Base-by-base conservation (phyloP, 1,284 basidiomycete species). In the Violaceomyces palustris region DNA sequence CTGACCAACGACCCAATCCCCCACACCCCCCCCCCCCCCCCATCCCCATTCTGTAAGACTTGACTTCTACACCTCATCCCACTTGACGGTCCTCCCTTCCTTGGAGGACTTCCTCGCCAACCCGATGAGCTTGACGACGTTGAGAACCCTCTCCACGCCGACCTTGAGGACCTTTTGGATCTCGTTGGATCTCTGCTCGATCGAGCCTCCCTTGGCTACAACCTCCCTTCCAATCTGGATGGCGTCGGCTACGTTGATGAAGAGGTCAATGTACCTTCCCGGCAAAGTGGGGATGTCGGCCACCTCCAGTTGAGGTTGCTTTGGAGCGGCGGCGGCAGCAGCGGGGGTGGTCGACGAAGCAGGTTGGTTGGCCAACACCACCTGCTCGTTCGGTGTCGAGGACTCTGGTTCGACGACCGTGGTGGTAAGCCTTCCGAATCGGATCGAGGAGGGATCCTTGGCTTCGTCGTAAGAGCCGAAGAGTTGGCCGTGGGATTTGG, bases 191-290 rank as follows among this genome's bases (percentile, higher is more conserved):
- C 44, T 43, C 28, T 35, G 33, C 29, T 46, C 33, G 15, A 22
- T 14, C 8, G 26, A 28, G 10, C 25, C 30, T 14, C 52, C 53
- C 24, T 45, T 35, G 11, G 34, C 32, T 14, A 55, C 32, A 3
- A 59, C 63, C 19, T 39, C 40, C 25, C 51, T 31, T 0, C 41
- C 64, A n/a, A 61, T 63, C 7, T 44, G 12, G 28, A 72, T 69
- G 6, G 59, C 35, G 11, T 59, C 49, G 9, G 58, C 66, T 7
- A 72, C 37, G 23, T 71, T 69, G n/a, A 34, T 38, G 39, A 68
- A 72, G 23, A 68, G 55, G 35, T 60, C 52, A 19, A 65, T 50
- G 36, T 72, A 72, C 32, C 61, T 45, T 21, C 69, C 69, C 4
- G 66, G 67, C 24, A 71, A 35, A 3, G 63, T 72, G 3, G 67